Evolutionary conservation across 371 early-diverging fungal species (phyloP).

Genomic region (Mucor piriformis): DNA sequence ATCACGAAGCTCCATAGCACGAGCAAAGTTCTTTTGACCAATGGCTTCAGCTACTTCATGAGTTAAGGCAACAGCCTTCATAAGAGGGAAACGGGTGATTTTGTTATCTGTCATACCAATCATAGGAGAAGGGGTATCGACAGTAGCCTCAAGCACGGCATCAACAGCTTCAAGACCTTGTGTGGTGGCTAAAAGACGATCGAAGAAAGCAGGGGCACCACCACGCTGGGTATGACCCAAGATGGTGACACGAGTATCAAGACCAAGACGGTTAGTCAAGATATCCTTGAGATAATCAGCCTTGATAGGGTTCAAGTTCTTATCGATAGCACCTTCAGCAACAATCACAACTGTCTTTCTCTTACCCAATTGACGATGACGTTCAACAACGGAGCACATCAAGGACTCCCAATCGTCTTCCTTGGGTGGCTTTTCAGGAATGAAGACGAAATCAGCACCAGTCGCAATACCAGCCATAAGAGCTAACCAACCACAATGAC

Average conservation of each 20-base stretch:
- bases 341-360: conserved; percentile 95
- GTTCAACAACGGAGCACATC: conserved; percentile 77
- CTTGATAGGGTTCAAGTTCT: conserved; percentile 87
- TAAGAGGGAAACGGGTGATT: conserved; percentile 82
- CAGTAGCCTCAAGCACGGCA: conserved; percentile 85
- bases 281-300: conserved; percentile 85
- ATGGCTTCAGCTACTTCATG: conserved; percentile 89
- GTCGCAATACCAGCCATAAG: conserved; percentile 85
- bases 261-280: conserved; percentile 74
- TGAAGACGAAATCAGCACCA: conserved; percentile 97
- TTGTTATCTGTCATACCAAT: conserved; percentile 91
- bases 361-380: conserved; percentile 83
- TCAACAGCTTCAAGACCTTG: conserved; percentile 97
- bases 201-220: conserved; percentile 93
- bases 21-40: conserved; percentile 78
- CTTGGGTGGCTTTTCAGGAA: conserved; percentile 95
- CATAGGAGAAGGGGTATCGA: conserved; percentile 87
- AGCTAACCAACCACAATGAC: conserved; percentile 99
- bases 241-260: conserved; percentile 94
- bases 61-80: conserved; percentile 93
- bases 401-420: conserved; percentile 86
- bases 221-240: conserved; percentile 99
- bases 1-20: conserved; percentile 91
- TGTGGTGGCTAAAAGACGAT: conserved; percentile 93
- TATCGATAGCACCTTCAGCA: conserved; percentile 97